A percentile compares a stretch with the other conserved stretches of the same genome.
phyloP scores from a whole-genome alignment of 2,329 filamentous ascomycete species.

The Emergomyces orientalis region DNA sequence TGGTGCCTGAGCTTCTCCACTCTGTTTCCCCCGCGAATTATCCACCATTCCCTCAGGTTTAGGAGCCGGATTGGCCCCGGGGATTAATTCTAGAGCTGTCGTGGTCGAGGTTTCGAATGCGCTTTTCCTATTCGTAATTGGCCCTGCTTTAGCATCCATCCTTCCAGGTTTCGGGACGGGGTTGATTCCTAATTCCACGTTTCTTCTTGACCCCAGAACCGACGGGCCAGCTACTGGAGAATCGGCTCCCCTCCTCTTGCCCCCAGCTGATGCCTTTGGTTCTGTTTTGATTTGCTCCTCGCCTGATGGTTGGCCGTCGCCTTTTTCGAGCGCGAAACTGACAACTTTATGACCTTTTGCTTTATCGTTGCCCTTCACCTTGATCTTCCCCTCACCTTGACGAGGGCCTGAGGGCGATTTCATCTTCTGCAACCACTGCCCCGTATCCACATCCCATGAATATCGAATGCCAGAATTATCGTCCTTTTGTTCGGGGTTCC shows the following conservation, averaged over 20 bases:
- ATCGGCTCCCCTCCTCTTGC: neutral
- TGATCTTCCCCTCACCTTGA: neutral
- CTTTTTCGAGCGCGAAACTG: neutral
- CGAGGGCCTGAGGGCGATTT: neutral
- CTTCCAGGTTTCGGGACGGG: neutral
- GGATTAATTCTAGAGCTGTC: neutral
- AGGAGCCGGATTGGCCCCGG: neutral
- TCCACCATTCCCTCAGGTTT: neutral
- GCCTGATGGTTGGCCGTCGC: neutral
- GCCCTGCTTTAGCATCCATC: neutral
- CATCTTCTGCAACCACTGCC: constrained; percentile 13
- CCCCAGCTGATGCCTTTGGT: neutral
- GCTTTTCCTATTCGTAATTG: neutral
- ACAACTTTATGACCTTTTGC: neutral
- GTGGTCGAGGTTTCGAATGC: neutral
- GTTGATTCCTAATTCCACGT: neutral
- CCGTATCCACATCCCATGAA: constrained; percentile 13
- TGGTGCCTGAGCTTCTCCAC: neutral
- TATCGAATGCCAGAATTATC: constrained; percentile 7
- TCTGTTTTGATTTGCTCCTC: neutral
- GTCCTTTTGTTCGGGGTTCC: constrained; percentile 9
- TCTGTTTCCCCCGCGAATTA: no score
- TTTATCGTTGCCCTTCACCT: neutral
- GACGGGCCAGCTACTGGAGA: no score
- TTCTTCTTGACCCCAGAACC: neutral